Base-by-base conservation (phyloP, 2,329 filamentous ascomycete genomes). In the Penicillium vulpinum region DNA sequence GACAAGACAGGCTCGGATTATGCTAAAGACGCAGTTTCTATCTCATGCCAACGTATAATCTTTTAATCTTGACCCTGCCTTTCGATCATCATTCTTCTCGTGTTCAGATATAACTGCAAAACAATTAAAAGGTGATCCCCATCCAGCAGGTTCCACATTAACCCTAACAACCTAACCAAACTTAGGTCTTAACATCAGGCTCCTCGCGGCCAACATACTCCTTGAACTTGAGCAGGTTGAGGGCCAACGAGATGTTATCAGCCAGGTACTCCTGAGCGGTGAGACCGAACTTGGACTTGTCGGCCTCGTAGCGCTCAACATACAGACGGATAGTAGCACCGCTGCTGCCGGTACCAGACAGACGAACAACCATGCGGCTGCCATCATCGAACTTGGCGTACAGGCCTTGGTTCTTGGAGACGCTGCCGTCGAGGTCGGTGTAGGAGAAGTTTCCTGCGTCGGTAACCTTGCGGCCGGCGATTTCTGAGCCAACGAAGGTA, bases 401-500 rank as follows among this genome's bases (percentile, higher is more conserved):
- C 67, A 99, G 87, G 64, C 94, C 94, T 81, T 99, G 94, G 82
- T 97, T 95, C 74, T 92, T 91, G 71, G 91, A 89, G 53, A 97
- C 91, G 64, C 91, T 96, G 60, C 93, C 94, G 71, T 99, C 94
- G n/a, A 99, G 87, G 73, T 99, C 94, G 9, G 91, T 97, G 84
- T 99, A 99, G 31, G 91, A 91, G 78, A 99, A 99, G 83, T 99
- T 92, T 64, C 92, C 94, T 7, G 92, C 93, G 68, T 95, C 90
- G 48, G 86, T 81, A 41, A 97, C 91, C 71, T 91, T 96, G 74
- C 89, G 90, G 62, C 90, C 91, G 63, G 84, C 83, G 67, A 97
- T 83, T 67, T 85, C 88, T 70, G 90, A 94, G 66, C 92, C 92
- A 51, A 97, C 81, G 69, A 97, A 97, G 67, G 91, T 84, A 65